Percentiles rank a stretch among this genome's conserved stretches.
These are phyloP conservation scores for Schwanniomyces etchellsii DNA, from an alignment of 1,139 yeast genomes.

Conservation along the genomic window DNA sequence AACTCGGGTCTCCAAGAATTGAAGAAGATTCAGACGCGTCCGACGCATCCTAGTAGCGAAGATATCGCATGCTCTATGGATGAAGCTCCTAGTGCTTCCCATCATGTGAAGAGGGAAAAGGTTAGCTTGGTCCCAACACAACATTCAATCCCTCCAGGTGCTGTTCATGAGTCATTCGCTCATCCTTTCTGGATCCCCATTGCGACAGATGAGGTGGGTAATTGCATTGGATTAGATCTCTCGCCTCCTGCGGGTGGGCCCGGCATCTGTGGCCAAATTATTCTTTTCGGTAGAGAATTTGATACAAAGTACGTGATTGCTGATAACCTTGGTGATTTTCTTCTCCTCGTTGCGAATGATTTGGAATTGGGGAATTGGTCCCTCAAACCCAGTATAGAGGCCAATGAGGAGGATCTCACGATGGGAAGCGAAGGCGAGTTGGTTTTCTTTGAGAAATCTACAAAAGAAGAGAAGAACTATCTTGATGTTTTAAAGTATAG, in stretches of 20 bases:
- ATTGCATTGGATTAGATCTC: conserved; percentile 83
- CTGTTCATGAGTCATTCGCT: conserved; percentile 69
- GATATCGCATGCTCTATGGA: no score
- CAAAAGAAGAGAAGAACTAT: conserved; percentile 51
- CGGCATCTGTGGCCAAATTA: conserved; percentile 80
- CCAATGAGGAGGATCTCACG: conserved; percentile 40
- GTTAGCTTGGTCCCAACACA: conserved; percentile 45
- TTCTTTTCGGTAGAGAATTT: conserved; percentile 83
- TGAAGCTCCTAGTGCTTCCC: conserved; percentile 15
- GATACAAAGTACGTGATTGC: conserved; percentile 79
- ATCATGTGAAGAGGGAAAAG: conserved; percentile 7
- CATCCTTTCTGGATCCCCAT: conserved; percentile 90
- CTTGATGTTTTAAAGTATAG: conserved; percentile 52
- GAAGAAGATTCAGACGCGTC: conserved; percentile 21
- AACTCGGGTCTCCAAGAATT: conserved; percentile 9
- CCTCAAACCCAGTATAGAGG: conserved; percentile 45
- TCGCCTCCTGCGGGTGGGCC: conserved; percentile 62
- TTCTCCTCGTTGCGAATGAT: conserved; percentile 77
- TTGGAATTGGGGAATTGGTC: conserved; percentile 73
- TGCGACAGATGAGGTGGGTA: conserved; percentile 82
- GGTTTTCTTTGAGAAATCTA: conserved; percentile 48
- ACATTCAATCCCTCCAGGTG: conserved; percentile 67
- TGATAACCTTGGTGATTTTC: conserved; percentile 79
- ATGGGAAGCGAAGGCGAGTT: conserved; percentile 68
- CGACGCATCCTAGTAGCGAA: no score